Base-by-base conservation (phyloP, 2,329 filamentous ascomycete genomes). In the Calonectria hawksworthii region DNA sequence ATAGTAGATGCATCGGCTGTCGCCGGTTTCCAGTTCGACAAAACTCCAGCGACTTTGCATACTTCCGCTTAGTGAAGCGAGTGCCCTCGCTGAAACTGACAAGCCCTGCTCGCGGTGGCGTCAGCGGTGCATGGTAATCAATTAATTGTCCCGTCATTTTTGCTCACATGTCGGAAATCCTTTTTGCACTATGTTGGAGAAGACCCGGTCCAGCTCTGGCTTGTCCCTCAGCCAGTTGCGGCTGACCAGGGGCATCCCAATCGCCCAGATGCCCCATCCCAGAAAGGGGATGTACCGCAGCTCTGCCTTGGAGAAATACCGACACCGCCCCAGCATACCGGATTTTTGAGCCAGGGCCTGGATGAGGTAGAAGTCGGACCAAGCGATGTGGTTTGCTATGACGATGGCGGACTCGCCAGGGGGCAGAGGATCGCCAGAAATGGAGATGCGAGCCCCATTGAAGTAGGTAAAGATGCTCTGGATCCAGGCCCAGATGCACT, bases 41-140 rank as follows among this genome's bases (percentile, higher is more conserved):
- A 88, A 89, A 92, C 9, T 82, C 80, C 72, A 85, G 85, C 1
- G 90, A 88, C 75, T 89, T 86, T 56, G 85, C 83, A 76, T 90
- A 88, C 82, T 92, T 93, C 70, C 84, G 80, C 1, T 85, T 84
- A 3, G 90, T 92, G 81, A 88, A 92, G 75, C 91, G 87, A 11
- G 91, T 92, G n/a, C 89, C 89, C 84, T 93, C 92, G 79, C 90
- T 92, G 86, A 91, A 93, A 79, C 90, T 91, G 77, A 93, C 88
- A 77, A 93, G 89, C 92, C 91, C 91, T 92, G 77, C 13, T 61
- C 59, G 51, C 51, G 30, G 36, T 56, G 30, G 36, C 44, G 75
- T 71, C 36, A 75, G 75, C 74, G 41, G 59, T 61, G 75, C 67
- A 38, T 67, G 51, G 34, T 44, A 54, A 51, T 47, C 26, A 61